A percentile compares a stretch with the other conserved stretches of the same genome.
These are phyloP conservation scores for Monilinia fructicola DNA, from an alignment of 2,329 filamentous ascomycete species.

Conservation along the genomic window DNA sequence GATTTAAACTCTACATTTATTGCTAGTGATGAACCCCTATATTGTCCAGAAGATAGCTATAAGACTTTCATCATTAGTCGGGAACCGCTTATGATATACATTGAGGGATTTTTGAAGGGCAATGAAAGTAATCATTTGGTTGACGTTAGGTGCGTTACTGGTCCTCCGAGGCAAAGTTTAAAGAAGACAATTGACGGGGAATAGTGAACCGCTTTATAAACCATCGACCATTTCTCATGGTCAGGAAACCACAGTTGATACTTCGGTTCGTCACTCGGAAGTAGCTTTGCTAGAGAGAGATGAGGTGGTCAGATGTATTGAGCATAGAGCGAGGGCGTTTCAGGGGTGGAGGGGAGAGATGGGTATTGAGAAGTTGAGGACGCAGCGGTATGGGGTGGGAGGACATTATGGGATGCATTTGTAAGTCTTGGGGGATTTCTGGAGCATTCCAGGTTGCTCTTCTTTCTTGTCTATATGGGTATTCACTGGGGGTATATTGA, in stretches of 20 bases:
- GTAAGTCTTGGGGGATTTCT: background rate
- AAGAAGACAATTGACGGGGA: background rate
- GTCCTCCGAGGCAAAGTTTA: background rate
- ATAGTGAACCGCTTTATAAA: slow-evolving; percentile 50
- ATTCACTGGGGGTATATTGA: background rate
- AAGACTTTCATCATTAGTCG: slow-evolving; percentile 51
- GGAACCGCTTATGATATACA: slow-evolving; percentile 57
- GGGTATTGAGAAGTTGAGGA: slow-evolving; percentile 61
- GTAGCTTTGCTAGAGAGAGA: slow-evolving; percentile 49
- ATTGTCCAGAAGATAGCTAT: slow-evolving; percentile 36
- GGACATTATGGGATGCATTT: slow-evolving; percentile 51
- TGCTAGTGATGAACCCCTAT: slow-evolving; percentile 36
- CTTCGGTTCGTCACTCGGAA: slow-evolving; percentile 53
- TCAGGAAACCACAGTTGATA: slow-evolving; percentile 48
- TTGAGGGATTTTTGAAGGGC: slow-evolving; percentile 53
- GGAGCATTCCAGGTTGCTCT: too few species aligned
- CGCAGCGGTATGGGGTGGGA: slow-evolving; percentile 58
- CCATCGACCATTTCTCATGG: slow-evolving; percentile 56
- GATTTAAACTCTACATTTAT: slow-evolving; percentile 36
- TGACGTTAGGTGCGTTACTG: slow-evolving; percentile 48
- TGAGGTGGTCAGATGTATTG: slow-evolving; percentile 55
- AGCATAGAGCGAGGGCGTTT: slow-evolving; percentile 56
- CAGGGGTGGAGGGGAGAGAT: slow-evolving; percentile 60
- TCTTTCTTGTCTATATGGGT: background rate
- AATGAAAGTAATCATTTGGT: slow-evolving; percentile 53